Percentiles rank a stretch among this genome's conserved stretches.
Evolutionary conservation across 768 basidiomycete genomes (phyloP).

Genomic region (Panellus pusillus): DNA sequence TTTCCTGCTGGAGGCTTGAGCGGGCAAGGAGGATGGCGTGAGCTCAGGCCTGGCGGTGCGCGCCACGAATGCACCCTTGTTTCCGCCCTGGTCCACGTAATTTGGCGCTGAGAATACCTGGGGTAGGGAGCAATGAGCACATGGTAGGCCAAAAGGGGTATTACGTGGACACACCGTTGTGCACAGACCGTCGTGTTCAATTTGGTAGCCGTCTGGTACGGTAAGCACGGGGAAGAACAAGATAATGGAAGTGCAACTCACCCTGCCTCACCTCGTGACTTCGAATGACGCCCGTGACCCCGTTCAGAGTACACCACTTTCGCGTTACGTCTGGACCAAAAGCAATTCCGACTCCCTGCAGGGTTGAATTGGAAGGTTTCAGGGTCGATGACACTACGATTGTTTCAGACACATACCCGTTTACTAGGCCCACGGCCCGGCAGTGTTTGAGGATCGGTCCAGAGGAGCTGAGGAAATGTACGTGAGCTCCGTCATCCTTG

Average conservation of each 20-base stretch:
- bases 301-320: constrained; percentile 85
- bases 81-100: constrained; percentile 88
- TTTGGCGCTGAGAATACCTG: constrained; percentile 95
- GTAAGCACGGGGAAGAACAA: constrained; percentile 1
- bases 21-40: too few relatives aligned
- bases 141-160: constrained; percentile 12
- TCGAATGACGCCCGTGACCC: constrained; percentile 85
- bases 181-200: constrained; percentile 93
- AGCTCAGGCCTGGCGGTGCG: too few relatives aligned
- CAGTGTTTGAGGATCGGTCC: constrained; percentile 93
- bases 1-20: too few relatives aligned
- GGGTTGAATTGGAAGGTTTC: background rate
- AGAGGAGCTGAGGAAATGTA: constrained; percentile 62
- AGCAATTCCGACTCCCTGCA: constrained; percentile 88
- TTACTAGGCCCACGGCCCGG: constrained; percentile 95
- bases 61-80: constrained; percentile 91
- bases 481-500: background rate
- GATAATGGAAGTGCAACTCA: constrained; percentile 30
- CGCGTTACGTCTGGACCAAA: constrained; percentile 96
- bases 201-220: constrained; percentile 79
- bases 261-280: constrained; percentile 97
- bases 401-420: constrained; percentile 53
- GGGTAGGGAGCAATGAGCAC: constrained; percentile 10
- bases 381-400: too few relatives aligned
- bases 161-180: constrained; percentile 63